Evolutionary conservation across 2,329 filamentous ascomycete species (phyloP).

Genomic region (Cladosporium cucumerinum): DNA sequence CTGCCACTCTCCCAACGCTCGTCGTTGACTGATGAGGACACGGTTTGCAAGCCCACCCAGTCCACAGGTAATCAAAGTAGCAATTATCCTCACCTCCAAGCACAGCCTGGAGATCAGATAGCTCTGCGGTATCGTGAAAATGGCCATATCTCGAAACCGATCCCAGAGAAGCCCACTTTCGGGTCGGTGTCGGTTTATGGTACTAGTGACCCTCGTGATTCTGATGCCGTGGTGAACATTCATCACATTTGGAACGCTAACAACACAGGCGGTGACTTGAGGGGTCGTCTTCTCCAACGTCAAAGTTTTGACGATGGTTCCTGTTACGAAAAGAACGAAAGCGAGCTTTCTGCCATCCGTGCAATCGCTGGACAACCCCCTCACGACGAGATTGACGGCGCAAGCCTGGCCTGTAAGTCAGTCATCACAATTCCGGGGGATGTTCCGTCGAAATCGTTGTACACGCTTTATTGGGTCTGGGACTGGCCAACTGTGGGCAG

Average conservation of each 20-base stretch:
- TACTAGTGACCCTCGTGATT: conserved; percentile 1
- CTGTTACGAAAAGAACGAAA: no score
- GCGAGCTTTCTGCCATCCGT: not conserved
- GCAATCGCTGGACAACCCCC: not conserved
- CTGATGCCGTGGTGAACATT: not conserved
- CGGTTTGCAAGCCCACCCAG: no score
- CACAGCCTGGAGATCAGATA: not conserved
- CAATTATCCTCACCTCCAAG: not conserved
- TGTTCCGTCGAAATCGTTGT: not conserved
- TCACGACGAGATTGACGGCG: not conserved
- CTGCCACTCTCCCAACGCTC: no score
- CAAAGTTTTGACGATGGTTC: not conserved
- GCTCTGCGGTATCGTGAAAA: conserved; percentile 5
- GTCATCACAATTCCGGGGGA: not conserved
- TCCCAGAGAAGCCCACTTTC: conserved; percentile 8
- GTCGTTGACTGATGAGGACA: no score
- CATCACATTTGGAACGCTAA: conserved; percentile 9
- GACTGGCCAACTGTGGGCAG: conserved; percentile 1
- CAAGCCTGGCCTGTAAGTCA: conserved; percentile 1
- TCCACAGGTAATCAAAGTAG: no score
- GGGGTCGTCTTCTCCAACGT: not conserved
- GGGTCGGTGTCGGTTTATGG: conserved; percentile 5
- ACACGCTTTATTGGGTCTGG: conserved; percentile 10
- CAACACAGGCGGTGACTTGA: conserved; percentile 3
- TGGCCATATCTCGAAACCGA: conserved; percentile 7